Base-by-base conservation (phyloP, 805 yeast genomes). In the Kazachstania africana region DNA sequence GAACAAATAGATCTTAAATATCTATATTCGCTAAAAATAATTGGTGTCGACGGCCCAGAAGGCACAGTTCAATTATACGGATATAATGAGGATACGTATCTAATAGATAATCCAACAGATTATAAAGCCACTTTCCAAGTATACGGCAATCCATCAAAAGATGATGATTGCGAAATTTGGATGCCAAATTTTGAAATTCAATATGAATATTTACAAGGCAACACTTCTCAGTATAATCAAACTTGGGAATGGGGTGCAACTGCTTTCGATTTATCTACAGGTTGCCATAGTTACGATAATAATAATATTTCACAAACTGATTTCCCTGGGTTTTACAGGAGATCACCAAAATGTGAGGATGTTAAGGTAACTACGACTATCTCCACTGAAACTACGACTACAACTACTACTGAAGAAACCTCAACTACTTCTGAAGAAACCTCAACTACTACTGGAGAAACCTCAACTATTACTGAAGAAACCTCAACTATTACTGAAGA, bases 131-230 rank as follows among this genome's bases (percentile, higher is more conserved):
- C 47, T 10, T 43, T 46, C 27, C 30, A 36, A 16, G 42, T 45
- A 3, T 33, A 39, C 16, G 46, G 36, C 6, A 8, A 20, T 26
- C 8, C 26, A 34, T 6, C 12, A 24, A 19, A 10, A 6, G 6
- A 6, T 19, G 10, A 19, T 19, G 6, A 6, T 10, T 19, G 9
- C 22, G 10, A 8, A 8, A 35, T 39, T 4, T 39, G 45, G 45
- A 29, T 46, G 40, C 49, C 49, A 15, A 34, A 36, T 13, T 42
- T 46, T 31, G 40, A 42, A 31, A 36, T 46, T 14, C 39, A 42
- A 16, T 43, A 31, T 16, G 45, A 39, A 24, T 46, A 43, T 24
- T 14, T 34, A 8, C 38, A 35, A 13, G 43, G 44, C 9, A 19
- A 28, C 13, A 34, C 39, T 5, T n/a, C 27, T 21, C 19, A 25